Base-by-base conservation (phyloP, 2,329 filamentous ascomycete species). In the Cryphonectria radicalis region DNA sequence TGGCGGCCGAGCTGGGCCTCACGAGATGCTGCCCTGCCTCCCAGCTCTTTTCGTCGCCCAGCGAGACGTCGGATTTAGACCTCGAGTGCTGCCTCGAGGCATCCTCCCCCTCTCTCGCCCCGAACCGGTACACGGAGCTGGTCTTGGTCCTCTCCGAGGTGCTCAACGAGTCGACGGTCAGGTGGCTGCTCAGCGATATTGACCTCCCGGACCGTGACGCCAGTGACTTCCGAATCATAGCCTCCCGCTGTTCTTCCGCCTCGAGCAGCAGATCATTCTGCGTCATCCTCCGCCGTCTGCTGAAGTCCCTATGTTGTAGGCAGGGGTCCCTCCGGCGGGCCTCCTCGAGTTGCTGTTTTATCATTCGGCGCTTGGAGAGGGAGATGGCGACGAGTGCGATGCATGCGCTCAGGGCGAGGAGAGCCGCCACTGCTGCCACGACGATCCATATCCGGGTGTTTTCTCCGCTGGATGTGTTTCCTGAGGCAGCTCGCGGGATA, bases 151-250 rank as follows among this genome's bases (percentile, higher is more conserved):
- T 69, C 22, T 71, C 69, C 10, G 17, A 42, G n/a, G 22, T 35
- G 65, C 68, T 71, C 37, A 35, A 59, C 32, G 46, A 55, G 63
- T 55, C 55, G 35, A 32, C 35, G 28, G 53, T 70, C 25, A 8
- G 72, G 70, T 59, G 69, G 70, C 53, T 71, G 50, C 55, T 68
- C 25, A 67, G 60, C 17, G 68, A 73, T 63, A 57, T 70, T 14
- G 68, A 69, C 32, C 64, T 46, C 42, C 69, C 69, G 40, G 77
- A 78, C 63, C 78, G 76, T 37, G 72, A 76, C 42, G 77, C 76
- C 1, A 85, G 76, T 2, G 83, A 84, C 75, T 85, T 85, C 67
- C 80, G 80, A 70, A 85, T 85, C 74, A 85, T 83, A 63, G 76
- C 77, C 42, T 76, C 74, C 17, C 83, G 77, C 71, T 83, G 79